Evolutionary conservation across 2,329 filamentous ascomycete species (phyloP).

Genomic region (Phaeosphaeria sp.): DNA sequence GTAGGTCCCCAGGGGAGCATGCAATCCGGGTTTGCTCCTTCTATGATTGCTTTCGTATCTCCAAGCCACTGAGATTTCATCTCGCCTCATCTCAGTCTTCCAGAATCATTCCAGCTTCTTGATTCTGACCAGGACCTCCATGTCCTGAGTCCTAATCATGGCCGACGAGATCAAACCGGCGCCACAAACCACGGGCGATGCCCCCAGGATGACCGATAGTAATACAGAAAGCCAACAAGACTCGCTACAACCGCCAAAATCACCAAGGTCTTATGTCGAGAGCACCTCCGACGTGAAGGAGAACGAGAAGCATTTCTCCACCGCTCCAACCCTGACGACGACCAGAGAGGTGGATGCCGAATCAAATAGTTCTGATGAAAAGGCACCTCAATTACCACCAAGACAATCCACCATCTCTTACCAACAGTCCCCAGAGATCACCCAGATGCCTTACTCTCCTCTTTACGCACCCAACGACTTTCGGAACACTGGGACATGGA

Average conservation of each 20-base stretch:
- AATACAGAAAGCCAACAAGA: background rate
- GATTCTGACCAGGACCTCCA: background rate
- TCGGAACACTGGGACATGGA: slow-evolving; percentile 3
- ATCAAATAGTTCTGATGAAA: background rate
- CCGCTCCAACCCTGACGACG: slow-evolving; percentile 1
- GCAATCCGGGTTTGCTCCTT: slow-evolving; percentile 4
- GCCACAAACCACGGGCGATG: background rate
- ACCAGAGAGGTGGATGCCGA: background rate
- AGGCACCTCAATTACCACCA: background rate
- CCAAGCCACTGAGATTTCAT: background rate
- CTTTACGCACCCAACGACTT: slow-evolving; percentile 3
- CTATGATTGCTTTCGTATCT: background rate
- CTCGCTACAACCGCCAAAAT: background rate
- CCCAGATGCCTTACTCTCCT: background rate
- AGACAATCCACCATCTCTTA: background rate
- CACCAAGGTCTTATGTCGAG: background rate
- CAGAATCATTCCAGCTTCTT: background rate
- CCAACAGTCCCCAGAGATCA: background rate
- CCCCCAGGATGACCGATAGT: background rate
- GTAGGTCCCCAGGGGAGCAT: slow-evolving; percentile 6
- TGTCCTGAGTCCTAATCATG: background rate
- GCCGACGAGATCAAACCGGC: slow-evolving; percentile 2
- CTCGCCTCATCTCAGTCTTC: background rate
- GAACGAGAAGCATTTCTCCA: slow-evolving; percentile 7
- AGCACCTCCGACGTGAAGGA: background rate